Evolutionary conservation across 257 asterid species (phyloP).

Genomic region (Lycium ferocissimum): DNA sequence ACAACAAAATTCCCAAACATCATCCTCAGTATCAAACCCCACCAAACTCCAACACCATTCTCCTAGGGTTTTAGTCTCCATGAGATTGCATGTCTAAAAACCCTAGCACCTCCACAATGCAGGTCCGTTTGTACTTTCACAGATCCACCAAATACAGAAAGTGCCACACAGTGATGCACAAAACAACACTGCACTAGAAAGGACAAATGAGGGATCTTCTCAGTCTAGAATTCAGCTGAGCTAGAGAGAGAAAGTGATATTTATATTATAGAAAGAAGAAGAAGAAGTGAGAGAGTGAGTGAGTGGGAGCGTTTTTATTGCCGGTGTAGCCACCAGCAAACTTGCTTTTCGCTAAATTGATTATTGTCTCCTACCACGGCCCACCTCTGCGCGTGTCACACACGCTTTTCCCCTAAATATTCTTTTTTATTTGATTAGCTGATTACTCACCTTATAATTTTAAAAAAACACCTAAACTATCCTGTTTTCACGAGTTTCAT

Average conservation of each 20-base stretch:
- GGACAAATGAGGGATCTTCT: constrained; percentile 18
- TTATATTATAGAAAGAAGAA: too few relatives aligned
- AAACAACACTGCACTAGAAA: not conserved
- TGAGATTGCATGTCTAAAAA: constrained; percentile 54
- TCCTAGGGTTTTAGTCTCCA: constrained; percentile 51
- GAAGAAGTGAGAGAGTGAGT: constrained; percentile 21
- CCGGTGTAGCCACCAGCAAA: constrained; percentile 46
- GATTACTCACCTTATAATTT: too few relatives aligned
- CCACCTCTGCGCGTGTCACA: constrained; percentile 33
- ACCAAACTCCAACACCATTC: constrained; percentile 37
- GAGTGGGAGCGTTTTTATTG: constrained; percentile 38
- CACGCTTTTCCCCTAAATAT: constrained; percentile 11
- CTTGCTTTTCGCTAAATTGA: constrained; percentile 32
- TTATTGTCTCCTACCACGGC: constrained; percentile 24
- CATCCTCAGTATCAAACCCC: constrained; percentile 52
- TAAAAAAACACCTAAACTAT: too few relatives aligned
- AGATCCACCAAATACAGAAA: constrained; percentile 58
- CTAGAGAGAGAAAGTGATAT: too few relatives aligned
- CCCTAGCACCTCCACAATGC: constrained; percentile 67
- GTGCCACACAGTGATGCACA: not conserved
- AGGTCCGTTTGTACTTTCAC: constrained; percentile 33
- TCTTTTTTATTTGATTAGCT: too few relatives aligned
- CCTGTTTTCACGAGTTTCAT: too few relatives aligned
- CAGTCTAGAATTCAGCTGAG: too few relatives aligned
- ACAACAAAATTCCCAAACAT: constrained; percentile 53